These are phyloP conservation scores for Glycine latifolia DNA, from an alignment of 306 rosid species.

Conservation along the genomic window DNA sequence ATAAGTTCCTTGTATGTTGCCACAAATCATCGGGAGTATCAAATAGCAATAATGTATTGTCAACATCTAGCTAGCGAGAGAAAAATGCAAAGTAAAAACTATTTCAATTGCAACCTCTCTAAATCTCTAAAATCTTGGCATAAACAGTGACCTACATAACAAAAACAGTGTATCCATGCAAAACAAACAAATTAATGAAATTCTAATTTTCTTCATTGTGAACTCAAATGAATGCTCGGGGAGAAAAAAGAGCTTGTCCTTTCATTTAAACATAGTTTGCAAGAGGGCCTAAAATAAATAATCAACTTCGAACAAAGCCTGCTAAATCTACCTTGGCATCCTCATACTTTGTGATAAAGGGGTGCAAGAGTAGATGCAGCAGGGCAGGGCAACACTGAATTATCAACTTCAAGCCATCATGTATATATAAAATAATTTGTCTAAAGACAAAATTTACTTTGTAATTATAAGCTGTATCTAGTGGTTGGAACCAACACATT, in stretches of 20 bases:
- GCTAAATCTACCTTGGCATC: constrained; percentile 70
- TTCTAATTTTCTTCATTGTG: not conserved
- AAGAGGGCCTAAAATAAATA: constrained; percentile 1
- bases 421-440: constrained; percentile 19
- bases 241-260: not conserved
- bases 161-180: constrained; percentile 39
- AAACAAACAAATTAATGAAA: constrained; percentile 29
- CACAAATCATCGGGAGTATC: constrained; percentile 86
- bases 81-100: constrained; percentile 1
- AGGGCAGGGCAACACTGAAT: not conserved
- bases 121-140: constrained; percentile 25
- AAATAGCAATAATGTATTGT: constrained; percentile 86
- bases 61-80: constrained; percentile 70
- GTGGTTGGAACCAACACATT: constrained; percentile 1
- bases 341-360: constrained; percentile 76
- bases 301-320: constrained; percentile 72
- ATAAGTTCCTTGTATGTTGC: constrained; percentile 52
- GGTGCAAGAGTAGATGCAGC: constrained; percentile 52
- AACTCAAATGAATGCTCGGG: not conserved
- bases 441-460: constrained; percentile 26
- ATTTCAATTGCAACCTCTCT: constrained; percentile 5
- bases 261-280: constrained; percentile 8
- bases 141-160: not conserved
- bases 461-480: not conserved
- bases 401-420: constrained; percentile 46